Conservation (phyloP, 2,329 filamentous ascomycete species). For the Dactylonectria macrodidyma region DNA sequence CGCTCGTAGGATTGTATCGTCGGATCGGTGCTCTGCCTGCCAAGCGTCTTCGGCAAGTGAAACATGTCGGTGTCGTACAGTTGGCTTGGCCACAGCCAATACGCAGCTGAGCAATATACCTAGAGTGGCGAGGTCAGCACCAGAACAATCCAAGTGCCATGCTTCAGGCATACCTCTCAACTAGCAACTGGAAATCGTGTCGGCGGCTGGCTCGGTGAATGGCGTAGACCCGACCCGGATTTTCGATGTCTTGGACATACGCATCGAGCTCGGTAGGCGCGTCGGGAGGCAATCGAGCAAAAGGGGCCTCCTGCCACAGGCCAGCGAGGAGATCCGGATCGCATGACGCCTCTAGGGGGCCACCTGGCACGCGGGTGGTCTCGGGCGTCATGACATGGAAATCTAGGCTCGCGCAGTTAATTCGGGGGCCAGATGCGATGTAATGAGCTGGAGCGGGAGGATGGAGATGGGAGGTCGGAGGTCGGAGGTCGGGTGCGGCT, state of each 20-base stretch:
- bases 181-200: constrained; percentile 75
- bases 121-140: constrained; percentile 54
- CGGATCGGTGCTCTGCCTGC: constrained; percentile 79
- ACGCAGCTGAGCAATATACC: constrained; percentile 86
- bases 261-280: constrained; percentile 71
- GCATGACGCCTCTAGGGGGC: constrained; percentile 43
- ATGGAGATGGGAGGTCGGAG: neutral
- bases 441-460: neutral
- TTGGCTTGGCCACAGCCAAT: constrained; percentile 80
- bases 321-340: constrained; percentile 68
- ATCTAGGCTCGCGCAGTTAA: constrained; percentile 10
- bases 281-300: constrained; percentile 72
- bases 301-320: constrained; percentile 74
- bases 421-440: constrained; percentile 12
- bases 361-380: constrained; percentile 33
- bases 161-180: constrained; percentile 70
- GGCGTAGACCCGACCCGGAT: constrained; percentile 73
- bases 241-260: constrained; percentile 71
- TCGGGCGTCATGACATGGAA: constrained; percentile 48
- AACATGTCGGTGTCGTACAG: constrained; percentile 84
- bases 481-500: constrained; percentile 13
- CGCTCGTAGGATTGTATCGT: constrained; percentile 85
- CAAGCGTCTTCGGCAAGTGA: constrained; percentile 80
- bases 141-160: neutral
- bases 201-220: constrained; percentile 73